Conservation (phyloP, 768 basidiomycete genomes). For the Kwoniella sp. region DNA sequence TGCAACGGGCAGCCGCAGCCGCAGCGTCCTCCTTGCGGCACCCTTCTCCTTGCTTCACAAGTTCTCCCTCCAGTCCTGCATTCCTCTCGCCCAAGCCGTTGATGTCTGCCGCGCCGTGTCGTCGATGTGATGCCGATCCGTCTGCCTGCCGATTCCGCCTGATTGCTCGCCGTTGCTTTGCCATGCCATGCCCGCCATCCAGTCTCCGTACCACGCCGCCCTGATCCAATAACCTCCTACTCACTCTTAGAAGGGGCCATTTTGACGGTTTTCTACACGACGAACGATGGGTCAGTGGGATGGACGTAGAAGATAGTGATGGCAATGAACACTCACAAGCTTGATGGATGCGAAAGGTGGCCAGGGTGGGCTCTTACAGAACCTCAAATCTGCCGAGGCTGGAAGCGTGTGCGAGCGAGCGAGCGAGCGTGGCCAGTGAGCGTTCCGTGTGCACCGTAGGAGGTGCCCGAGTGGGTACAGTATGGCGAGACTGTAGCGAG, state of each 20-base stretch:
- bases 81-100: no score
- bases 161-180: not conserved
- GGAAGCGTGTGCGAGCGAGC: not conserved
- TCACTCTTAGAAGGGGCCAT: slow-evolving; percentile 33
- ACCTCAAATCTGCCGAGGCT: slow-evolving; percentile 12
- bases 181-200: not conserved
- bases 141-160: not conserved
- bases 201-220: not conserved
- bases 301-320: not conserved
- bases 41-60: no score
- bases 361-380: slow-evolving; percentile 1
- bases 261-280: slow-evolving; percentile 13
- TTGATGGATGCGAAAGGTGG: slow-evolving; percentile 17
- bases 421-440: not conserved
- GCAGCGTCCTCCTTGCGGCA: no score
- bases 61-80: no score
- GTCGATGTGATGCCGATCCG: not conserved
- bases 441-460: no score
- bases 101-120: no score
- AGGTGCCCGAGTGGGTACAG: not conserved
- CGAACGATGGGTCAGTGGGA: not conserved
- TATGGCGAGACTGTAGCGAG: not conserved
- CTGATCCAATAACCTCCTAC: not conserved
- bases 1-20: no score
- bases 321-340: slow-evolving; percentile 15